A percentile compares a stretch with the other conserved stretches of the same genome.
Conservation (phyloP, 1,139 yeast species). For the Candida frijolesensis region DNA sequence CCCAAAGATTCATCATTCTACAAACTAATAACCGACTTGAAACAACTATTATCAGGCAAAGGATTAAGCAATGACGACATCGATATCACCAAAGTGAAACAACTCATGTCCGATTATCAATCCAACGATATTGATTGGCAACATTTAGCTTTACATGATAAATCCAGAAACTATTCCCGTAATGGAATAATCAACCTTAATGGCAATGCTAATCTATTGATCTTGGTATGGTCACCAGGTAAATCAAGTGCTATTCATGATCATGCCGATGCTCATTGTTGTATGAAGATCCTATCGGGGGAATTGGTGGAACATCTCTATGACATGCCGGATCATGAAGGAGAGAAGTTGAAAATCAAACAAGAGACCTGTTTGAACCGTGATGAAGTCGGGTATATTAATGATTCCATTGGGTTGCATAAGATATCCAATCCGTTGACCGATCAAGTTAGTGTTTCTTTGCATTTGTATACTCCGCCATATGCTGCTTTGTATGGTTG, state of each 20-base stretch:
- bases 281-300: slow-evolving; percentile 68
- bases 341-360: slow-evolving; percentile 27
- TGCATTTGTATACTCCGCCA: slow-evolving; percentile 80
- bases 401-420: slow-evolving; percentile 69
- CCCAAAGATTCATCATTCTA: slow-evolving; percentile 14
- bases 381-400: slow-evolving; percentile 65
- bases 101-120: slow-evolving; percentile 50
- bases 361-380: slow-evolving; percentile 37
- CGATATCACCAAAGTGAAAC: slow-evolving; percentile 50
- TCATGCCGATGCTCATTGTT: slow-evolving; percentile 76
- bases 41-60: slow-evolving; percentile 32
- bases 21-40: slow-evolving; percentile 28
- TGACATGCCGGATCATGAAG: slow-evolving; percentile 47
- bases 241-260: slow-evolving; percentile 70
- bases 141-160: slow-evolving; percentile 58
- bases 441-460: slow-evolving; percentile 57
- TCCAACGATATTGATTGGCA: slow-evolving; percentile 60
- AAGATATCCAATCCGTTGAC: slow-evolving; percentile 56
- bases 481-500: slow-evolving; percentile 73
- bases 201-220: slow-evolving; percentile 66
- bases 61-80: slow-evolving; percentile 54
- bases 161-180: slow-evolving; percentile 52
- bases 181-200: slow-evolving; percentile 71
- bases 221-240: slow-evolving; percentile 76
- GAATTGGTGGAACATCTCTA: slow-evolving; percentile 59